phyloP scores from a whole-genome alignment of 2,329 filamentous ascomycete species.

The Pseudomassariella vexata region DNA sequence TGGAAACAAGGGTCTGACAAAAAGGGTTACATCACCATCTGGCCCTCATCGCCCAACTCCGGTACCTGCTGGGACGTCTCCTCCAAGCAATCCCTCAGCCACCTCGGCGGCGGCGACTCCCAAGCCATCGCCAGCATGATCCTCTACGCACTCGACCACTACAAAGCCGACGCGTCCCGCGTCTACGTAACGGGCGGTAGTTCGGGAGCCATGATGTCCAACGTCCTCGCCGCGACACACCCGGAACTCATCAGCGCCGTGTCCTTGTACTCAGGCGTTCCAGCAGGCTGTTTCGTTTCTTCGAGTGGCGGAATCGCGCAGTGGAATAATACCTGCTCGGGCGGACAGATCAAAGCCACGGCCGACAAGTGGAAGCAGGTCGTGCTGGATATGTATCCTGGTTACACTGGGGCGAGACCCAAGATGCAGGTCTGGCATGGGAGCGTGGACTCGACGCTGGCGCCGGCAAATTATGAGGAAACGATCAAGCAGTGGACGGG shows the following conservation, averaged over 20 bases:
- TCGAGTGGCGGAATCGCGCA: conserved; percentile 31
- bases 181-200: conserved; percentile 30
- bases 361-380: conserved; percentile 41
- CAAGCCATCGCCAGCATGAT: conserved; percentile 34
- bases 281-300: conserved; percentile 35
- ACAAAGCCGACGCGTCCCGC: conserved; percentile 20
- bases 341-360: conserved; percentile 35
- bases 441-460: conserved; percentile 41
- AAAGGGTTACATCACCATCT: conserved; percentile 39
- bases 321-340: conserved; percentile 47
- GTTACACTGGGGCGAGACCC: conserved; percentile 43
- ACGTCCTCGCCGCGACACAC: conserved; percentile 36
- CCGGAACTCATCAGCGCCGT: conserved; percentile 34
- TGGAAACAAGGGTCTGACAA: conserved; percentile 26
- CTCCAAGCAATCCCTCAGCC: conserved; percentile 30
- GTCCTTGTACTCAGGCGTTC: conserved; percentile 32
- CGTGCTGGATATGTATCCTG: conserved; percentile 40
- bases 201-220: conserved; percentile 32
- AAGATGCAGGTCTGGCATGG: conserved; percentile 56
- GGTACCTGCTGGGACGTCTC: conserved; percentile 53
- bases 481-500: conserved; percentile 51
- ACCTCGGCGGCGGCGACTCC: conserved; percentile 27
- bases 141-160: conserved; percentile 23
- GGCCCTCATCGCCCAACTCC: conserved; percentile 42
- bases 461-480: conserved; percentile 50